phyloP scores from a whole-genome alignment of 1,139 yeast genomes.

The Debaryomyces fabryi region DNA sequence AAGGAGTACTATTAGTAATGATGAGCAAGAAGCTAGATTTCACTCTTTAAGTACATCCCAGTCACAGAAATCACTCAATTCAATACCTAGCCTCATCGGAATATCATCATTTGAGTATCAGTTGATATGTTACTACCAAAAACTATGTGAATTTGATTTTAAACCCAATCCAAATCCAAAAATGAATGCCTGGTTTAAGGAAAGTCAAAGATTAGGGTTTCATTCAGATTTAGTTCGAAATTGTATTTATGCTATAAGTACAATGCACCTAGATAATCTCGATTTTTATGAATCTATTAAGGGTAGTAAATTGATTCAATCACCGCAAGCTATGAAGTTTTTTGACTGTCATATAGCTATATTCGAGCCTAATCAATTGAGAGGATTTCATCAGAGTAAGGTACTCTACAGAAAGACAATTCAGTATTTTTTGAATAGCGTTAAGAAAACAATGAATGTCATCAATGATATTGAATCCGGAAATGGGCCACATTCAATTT shows the following conservation, averaged over 20 bases:
- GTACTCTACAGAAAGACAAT: background rate
- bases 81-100: background rate
- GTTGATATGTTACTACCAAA: conserved; percentile 3
- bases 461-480: background rate
- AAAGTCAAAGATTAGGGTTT: conserved; percentile 1
- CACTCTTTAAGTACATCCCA: background rate
- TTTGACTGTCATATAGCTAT: background rate
- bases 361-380: background rate
- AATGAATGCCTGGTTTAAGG: conserved; percentile 2
- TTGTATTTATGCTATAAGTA: conserved; percentile 5
- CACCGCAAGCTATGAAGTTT: background rate
- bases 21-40: background rate
- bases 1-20: background rate
- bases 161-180: background rate
- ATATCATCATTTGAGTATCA: conserved; percentile 3
- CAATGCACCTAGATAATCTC: conserved; percentile 5
- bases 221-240: conserved; percentile 4
- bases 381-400: background rate
- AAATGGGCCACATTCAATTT: background rate
- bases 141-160: conserved; percentile 1
- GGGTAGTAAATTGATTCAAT: background rate
- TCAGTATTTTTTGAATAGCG: background rate
- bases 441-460: background rate
- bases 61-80: background rate
- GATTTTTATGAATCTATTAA: conserved; percentile 1